Evolutionary conservation across 202 grass and related monocot species (phyloP).

Genomic region (Digitaria exilis): DNA sequence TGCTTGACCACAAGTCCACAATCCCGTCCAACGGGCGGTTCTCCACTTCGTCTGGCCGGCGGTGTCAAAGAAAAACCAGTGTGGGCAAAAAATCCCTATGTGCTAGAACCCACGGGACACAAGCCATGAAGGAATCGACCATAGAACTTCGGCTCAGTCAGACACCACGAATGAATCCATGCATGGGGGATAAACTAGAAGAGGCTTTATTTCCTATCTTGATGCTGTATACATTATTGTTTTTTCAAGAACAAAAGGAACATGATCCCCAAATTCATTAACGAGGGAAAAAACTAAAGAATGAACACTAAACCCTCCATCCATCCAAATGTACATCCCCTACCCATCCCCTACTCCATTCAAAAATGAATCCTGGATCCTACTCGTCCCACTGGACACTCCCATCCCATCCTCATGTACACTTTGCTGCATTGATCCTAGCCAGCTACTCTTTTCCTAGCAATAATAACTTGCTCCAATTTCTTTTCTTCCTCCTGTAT

Average conservation of each 20-base stretch:
- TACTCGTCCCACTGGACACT: too few relatives aligned
- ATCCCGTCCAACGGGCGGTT: too few relatives aligned
- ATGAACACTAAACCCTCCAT: constrained; percentile 3
- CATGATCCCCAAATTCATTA: not conserved
- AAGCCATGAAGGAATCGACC: not conserved
- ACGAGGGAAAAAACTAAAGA: not conserved
- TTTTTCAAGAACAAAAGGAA: not conserved
- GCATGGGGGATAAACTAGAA: not conserved
- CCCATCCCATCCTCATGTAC: constrained; percentile 12
- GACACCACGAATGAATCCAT: not conserved
- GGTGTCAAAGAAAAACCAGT: too few relatives aligned
- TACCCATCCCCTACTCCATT: not conserved
- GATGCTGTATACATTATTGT: not conserved
- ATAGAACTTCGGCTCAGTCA: not conserved
- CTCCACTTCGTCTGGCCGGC: too few relatives aligned
- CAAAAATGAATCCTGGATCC: constrained; percentile 5
- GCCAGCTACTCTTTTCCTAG: not conserved
- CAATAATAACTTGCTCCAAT: not conserved
- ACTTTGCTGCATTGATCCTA: not conserved
- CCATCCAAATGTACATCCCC: not conserved
- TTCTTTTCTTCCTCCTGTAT: not conserved
- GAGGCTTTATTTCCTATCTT: not conserved
- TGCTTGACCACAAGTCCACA: too few relatives aligned
- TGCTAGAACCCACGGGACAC: not conserved
- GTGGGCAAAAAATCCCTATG: not conserved